phyloP scores from a whole-genome alignment of 2,329 filamentous ascomycete genomes.

The Teratosphaeria epicoccoides region DNA sequence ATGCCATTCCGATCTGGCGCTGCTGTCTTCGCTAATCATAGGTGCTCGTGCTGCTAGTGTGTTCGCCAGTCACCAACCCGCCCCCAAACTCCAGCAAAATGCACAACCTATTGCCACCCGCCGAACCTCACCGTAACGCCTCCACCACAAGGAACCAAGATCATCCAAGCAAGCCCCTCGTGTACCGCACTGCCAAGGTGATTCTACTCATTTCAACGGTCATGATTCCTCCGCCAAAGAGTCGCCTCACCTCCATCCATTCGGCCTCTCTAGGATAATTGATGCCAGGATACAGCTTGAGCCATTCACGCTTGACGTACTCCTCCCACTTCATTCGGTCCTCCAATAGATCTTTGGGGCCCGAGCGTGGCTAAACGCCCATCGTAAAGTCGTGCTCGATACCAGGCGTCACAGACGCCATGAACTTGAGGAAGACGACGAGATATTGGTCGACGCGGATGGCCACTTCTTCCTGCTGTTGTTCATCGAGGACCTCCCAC shows the following conservation, averaged over 20 bases:
- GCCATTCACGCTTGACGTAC: slow-evolving; percentile 10
- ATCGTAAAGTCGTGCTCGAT: slow-evolving; percentile 98
- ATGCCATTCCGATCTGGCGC: not conserved
- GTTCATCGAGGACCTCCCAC: slow-evolving; percentile 51
- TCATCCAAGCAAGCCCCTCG: not conserved
- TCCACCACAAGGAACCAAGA: not conserved
- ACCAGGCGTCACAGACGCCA: slow-evolving; percentile 70
- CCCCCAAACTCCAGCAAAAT: not conserved
- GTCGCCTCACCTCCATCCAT: slow-evolving; percentile 21
- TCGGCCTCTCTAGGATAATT: slow-evolving; percentile 20
- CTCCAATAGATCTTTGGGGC: slow-evolving; percentile 1
- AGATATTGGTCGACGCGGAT: slow-evolving; percentile 84
- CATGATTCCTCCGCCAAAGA: slow-evolving; percentile 22
- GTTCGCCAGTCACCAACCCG: not conserved
- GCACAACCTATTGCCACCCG: not conserved
- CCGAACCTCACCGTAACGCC: not conserved
- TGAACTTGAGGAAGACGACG: slow-evolving; percentile 75
- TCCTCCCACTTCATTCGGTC: slow-evolving; percentile 2
- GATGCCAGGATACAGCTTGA: slow-evolving; percentile 16
- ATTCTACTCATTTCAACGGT: slow-evolving; percentile 17
- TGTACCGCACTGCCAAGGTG: not conserved
- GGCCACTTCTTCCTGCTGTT: slow-evolving; percentile 59
- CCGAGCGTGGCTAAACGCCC: slow-evolving; percentile 54
- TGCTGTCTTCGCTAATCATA: not conserved
- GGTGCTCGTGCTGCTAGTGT: not conserved